Percentiles rank a stretch among this genome's conserved stretches.
phyloP scores from a whole-genome alignment of 2,329 filamentous ascomycete species.

The Aspergillus fructus region DNA sequence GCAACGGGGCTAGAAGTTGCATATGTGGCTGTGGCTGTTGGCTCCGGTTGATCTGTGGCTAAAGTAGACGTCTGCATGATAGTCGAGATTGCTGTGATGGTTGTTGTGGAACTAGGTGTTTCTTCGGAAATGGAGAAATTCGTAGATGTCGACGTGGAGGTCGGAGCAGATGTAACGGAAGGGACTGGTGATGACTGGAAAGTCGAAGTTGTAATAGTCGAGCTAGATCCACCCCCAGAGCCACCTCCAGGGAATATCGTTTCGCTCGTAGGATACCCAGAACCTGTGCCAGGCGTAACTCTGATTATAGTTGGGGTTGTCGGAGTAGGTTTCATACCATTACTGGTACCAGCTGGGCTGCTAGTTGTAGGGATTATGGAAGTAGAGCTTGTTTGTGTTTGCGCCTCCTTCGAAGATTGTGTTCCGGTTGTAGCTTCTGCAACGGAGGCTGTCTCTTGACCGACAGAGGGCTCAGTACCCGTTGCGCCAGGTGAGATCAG shows the following conservation, averaged over 20 bases:
- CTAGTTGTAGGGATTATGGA: no score
- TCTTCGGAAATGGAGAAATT: background rate
- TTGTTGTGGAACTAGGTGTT: background rate
- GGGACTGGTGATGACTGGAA: background rate
- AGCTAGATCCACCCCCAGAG: background rate
- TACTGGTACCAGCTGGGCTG: background rate
- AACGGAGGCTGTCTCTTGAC: background rate
- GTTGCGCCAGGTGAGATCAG: background rate
- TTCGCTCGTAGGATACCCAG: slow-evolving; percentile 1
- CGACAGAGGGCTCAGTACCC: background rate
- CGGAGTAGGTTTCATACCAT: background rate
- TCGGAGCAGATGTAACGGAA: background rate
- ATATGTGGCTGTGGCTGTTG: background rate
- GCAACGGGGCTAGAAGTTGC: background rate
- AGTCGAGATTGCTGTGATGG: background rate
- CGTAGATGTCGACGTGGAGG: background rate
- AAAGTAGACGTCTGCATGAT: background rate
- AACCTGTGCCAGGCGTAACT: slow-evolving; percentile 1
- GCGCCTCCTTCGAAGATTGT: no score
- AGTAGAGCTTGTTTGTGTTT: no score
- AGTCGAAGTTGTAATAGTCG: background rate
- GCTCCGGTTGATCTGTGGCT: background rate
- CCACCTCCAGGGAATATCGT: background rate
- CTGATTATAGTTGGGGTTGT: slow-evolving; percentile 6
- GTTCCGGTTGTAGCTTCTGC: no score